Evolutionary conservation across 768 basidiomycete genomes (phyloP), one percentile per base, ranked within the genome.

Genomic region (Mycena haematopus): DNA sequence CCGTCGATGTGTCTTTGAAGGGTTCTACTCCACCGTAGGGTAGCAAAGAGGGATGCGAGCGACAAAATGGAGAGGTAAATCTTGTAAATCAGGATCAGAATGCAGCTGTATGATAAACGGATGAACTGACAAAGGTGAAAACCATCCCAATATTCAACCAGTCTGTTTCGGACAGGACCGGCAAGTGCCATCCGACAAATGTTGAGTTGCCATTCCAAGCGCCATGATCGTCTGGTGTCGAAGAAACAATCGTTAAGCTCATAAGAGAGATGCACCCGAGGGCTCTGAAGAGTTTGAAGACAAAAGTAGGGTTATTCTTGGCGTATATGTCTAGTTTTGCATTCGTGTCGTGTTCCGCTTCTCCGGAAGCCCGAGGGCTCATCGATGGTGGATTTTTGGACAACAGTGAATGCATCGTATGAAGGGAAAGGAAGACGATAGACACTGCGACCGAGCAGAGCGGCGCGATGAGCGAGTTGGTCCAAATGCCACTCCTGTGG

Each of bases 121-220:
- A 60, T 33, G 19, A 1, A 60, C 59, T 46, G 24, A 14, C 59
- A 38, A 49, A 60, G 27, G 44, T 54, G 13, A 33, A 25, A 21
- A 4, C 36, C 33, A 47, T n/a, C 24, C 33, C 51, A 27, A 27
- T 19, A 49, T 53, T 60, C 25, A 54, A 47, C 59, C 59, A 60
- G 31, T 35, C 52, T 55, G 45, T n/a, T 24, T 61, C 60, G 2
- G 60, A 61, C 3, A 61, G 46, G 24, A 52, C 27, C 2, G 29
- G 58, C 11, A 52, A 19, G 31, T n/a, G 8, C 21, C 33, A 45
- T 50, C 17, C 19, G 25, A 47, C 25, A 6, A 6, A 1, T 47
- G 11, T 8, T 5, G 40, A 29, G 33, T 10, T 21, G 6, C 27
- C 22, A 17, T 11, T 36, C 46, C 24, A 29, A 3, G 17, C 4